Evolutionary conservation across 352 stramenopile genomes (phyloP), one percentile per base, ranked within the genome.

Genomic region (Blastocystis sp.): DNA sequence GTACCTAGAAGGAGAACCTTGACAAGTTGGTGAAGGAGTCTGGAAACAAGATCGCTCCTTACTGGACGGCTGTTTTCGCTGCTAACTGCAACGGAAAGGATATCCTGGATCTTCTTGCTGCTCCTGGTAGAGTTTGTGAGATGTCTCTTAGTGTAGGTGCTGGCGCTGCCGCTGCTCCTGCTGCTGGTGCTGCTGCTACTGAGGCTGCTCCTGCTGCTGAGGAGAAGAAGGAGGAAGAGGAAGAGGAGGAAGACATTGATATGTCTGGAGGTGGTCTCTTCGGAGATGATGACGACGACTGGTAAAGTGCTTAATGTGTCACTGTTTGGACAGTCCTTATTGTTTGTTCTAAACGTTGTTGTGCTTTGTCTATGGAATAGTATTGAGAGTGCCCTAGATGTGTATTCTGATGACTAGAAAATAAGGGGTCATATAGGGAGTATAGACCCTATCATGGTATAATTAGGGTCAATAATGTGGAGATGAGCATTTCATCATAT

Each of bases 231-330:
- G 57, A 83, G 46, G 57, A 83, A 52, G 57, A 83, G 46, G 57
- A 83, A 52, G 57, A 83, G 46, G 57, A 83, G 46, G 57, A 83
- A 29, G 57, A 83, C 32, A 46, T 69, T 46, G 89, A 90, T 71
- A 89, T 90, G 80, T 89, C 90, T 66, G 90, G 88, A 51, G 89
- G 90, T 85, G 88, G 89, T 67, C 71, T 89, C 49, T 86, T 77
- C 27, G 88, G 87, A 46, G 83, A 80, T 65, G 69, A 80, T 83
- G 71, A 83, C 32, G 71, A 83, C 57, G 71, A 83, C 71, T 83
- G 71, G 71, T 83, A 83, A 83, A 83, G 46, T 51, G 7, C 6
- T 78, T 35, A 78, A 78, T 78, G 49, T 66, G 9, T 32, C 57
- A 32, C 19, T 66, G 12, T 29, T 5, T 37, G 57, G 57, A 12